Percentiles rank a stretch among this genome's conserved stretches.
These are phyloP conservation scores for Alopecurus myosuroides DNA, from an alignment of 176 grass and related monocot genomes.

Conservation along the genomic window DNA sequence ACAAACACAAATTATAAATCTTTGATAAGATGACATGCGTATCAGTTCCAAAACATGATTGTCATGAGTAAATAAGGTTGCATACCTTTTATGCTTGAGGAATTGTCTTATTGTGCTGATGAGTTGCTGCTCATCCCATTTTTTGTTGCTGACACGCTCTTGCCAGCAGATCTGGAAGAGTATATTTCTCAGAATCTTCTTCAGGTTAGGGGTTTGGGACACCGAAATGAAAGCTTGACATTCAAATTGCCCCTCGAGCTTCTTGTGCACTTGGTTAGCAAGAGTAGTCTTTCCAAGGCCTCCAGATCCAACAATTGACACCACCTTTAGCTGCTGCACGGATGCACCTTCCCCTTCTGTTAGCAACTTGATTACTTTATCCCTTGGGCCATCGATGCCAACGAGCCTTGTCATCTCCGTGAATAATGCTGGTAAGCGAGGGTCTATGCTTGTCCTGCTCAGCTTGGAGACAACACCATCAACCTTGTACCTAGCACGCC, in stretches of 20 bases:
- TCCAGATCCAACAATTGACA: conserved; percentile 11
- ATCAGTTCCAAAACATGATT: background rate
- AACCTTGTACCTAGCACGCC: conserved; percentile 19
- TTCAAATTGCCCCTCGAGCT: conserved; percentile 12
- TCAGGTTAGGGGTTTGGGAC: conserved; percentile 8
- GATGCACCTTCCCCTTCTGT: background rate
- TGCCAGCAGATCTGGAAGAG: background rate
- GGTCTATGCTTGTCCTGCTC: conserved; percentile 3
- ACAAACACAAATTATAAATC: background rate
- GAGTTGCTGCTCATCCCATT: background rate
- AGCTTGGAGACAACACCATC: background rate
- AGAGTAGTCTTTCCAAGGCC: conserved; percentile 20
- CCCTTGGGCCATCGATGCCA: background rate
- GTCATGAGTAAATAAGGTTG: background rate
- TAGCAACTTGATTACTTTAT: conserved; percentile 15
- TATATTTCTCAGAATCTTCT: conserved; percentile 14
- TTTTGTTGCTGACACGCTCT: background rate
- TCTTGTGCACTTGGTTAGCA: background rate
- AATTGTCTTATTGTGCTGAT: conserved; percentile 5
- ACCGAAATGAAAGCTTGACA: conserved; percentile 17
- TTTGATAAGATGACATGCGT: background rate
- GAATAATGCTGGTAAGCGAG: conserved; percentile 9
- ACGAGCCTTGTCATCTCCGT: background rate
- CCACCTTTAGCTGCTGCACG: conserved; percentile 3
- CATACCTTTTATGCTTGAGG: conserved; percentile 16